Conservation (phyloP, 768 basidiomycete genomes). For the Russula virescens region DNA sequence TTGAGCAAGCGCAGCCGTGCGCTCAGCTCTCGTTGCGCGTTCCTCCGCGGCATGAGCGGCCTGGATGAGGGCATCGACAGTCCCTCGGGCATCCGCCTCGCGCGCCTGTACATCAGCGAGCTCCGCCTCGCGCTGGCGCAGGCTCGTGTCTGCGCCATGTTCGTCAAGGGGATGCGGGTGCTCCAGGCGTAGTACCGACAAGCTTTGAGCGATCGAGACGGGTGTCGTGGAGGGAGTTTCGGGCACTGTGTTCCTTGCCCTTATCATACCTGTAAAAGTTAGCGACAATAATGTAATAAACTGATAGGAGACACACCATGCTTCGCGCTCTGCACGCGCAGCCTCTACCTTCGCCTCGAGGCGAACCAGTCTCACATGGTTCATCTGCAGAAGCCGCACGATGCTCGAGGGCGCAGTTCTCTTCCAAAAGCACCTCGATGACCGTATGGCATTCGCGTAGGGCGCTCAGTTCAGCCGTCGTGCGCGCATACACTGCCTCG, state of each 20-base stretch:
- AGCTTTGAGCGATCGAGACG: constrained; percentile 49
- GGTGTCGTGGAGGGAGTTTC: constrained; percentile 42
- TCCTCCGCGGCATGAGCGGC: constrained; percentile 39
- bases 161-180: constrained; percentile 64
- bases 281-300: no score
- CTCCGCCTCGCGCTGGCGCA: constrained; percentile 54
- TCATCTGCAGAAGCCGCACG: constrained; percentile 55
- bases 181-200: constrained; percentile 51
- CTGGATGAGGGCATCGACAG: constrained; percentile 31
- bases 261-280: neutral
- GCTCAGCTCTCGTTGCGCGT: constrained; percentile 35
- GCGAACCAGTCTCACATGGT: constrained; percentile 46
- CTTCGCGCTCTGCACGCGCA: constrained; percentile 48
- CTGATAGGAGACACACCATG: constrained; percentile 39
- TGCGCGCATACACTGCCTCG: constrained; percentile 51
- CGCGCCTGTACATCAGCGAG: constrained; percentile 17
- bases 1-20: constrained; percentile 41
- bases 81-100: constrained; percentile 33
- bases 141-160: constrained; percentile 54
- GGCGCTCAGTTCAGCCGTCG: constrained; percentile 46
- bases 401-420: constrained; percentile 58
- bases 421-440: constrained; percentile 67
- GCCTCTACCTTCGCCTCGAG: constrained; percentile 65
- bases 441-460: constrained; percentile 53
- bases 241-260: constrained; percentile 24